Evolutionary conservation across 441 rosid genomes (phyloP).

Genomic region (Omphalea diandra): DNA sequence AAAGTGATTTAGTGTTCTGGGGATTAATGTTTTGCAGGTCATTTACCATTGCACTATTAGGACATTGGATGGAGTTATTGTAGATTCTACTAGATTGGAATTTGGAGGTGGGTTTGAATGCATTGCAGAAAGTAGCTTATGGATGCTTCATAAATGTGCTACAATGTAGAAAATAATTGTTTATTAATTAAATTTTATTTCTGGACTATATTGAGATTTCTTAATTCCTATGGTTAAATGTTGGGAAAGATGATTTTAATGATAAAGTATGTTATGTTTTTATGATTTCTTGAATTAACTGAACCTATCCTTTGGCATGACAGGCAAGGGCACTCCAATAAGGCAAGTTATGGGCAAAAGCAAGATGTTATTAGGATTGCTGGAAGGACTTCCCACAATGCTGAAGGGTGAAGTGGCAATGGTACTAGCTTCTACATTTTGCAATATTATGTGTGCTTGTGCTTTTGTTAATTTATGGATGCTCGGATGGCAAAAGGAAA

Average conservation of each 20-base stretch:
- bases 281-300: slow-evolving; percentile 19
- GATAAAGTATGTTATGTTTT: slow-evolving; percentile 1
- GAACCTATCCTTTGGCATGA: slow-evolving; percentile 21
- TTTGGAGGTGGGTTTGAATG: slow-evolving; percentile 62
- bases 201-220: background rate
- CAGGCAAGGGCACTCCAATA: slow-evolving; percentile 78
- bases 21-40: slow-evolving; percentile 43
- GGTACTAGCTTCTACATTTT: slow-evolving; percentile 44
- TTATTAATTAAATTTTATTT: background rate
- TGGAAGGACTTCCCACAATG: slow-evolving; percentile 95
- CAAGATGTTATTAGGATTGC: slow-evolving; percentile 81
- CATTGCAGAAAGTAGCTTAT: background rate
- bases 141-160: background rate
- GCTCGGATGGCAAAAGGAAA: background rate
- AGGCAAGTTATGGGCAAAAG: slow-evolving; percentile 89
- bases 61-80: slow-evolving; percentile 81
- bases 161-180: background rate
- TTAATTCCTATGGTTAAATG: slow-evolving; percentile 1
- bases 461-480: background rate
- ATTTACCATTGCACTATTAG: slow-evolving; percentile 82
- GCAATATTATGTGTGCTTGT: background rate
- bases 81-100: slow-evolving; percentile 71
- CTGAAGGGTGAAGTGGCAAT: slow-evolving; percentile 91
- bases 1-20: slow-evolving; percentile 4
- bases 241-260: slow-evolving; percentile 3